Evolutionary conservation across 108 stramenopile species (phyloP).

Genomic region (Stephanodiscus triporus): DNA sequence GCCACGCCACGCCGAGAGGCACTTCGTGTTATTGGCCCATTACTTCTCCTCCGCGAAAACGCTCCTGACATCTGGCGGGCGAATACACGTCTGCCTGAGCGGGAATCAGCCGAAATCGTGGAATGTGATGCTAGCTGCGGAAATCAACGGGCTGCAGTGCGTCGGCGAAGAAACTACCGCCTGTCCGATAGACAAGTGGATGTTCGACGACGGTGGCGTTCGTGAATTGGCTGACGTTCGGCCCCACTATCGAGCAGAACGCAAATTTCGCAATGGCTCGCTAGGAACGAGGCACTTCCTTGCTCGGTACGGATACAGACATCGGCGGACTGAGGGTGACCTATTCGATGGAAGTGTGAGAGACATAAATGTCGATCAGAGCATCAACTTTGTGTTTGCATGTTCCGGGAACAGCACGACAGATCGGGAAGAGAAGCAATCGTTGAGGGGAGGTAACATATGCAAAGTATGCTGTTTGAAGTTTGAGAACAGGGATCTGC

Average conservation of each 20-base stretch:
- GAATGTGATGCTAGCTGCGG: slow-evolving; percentile 50
- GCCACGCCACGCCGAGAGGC: slow-evolving; percentile 46
- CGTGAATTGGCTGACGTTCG: slow-evolving; percentile 19
- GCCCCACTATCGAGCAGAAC: slow-evolving; percentile 49
- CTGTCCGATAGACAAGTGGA: slow-evolving; percentile 43
- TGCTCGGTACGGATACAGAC: slow-evolving; percentile 73
- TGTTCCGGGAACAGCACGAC: neutral
- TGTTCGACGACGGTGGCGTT: slow-evolving; percentile 32
- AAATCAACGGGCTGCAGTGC: slow-evolving; percentile 33
- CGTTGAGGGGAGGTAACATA: neutral
- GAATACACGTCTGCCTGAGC: slow-evolving; percentile 66
- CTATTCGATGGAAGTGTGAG: slow-evolving; percentile 39
- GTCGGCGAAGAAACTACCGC: slow-evolving; percentile 33
- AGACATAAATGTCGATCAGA: slow-evolving; percentile 61
- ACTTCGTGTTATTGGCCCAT: slow-evolving; percentile 57
- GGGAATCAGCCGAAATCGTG: slow-evolving; percentile 68
- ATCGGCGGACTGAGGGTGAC: slow-evolving; percentile 73
- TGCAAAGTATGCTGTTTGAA: slow-evolving; percentile 50
- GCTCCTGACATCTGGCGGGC: slow-evolving; percentile 32
- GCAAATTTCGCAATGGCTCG: slow-evolving; percentile 72
- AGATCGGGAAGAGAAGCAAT: neutral
- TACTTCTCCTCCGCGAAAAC: slow-evolving; percentile 64
- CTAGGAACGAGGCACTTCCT: too few relatives aligned
- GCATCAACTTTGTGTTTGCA: slow-evolving; percentile 60
- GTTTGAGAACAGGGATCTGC: too few relatives aligned